These are phyloP conservation scores for Patellaria atrata DNA, from an alignment of 495 filamentous ascomycete genomes.

Conservation along the genomic window DNA sequence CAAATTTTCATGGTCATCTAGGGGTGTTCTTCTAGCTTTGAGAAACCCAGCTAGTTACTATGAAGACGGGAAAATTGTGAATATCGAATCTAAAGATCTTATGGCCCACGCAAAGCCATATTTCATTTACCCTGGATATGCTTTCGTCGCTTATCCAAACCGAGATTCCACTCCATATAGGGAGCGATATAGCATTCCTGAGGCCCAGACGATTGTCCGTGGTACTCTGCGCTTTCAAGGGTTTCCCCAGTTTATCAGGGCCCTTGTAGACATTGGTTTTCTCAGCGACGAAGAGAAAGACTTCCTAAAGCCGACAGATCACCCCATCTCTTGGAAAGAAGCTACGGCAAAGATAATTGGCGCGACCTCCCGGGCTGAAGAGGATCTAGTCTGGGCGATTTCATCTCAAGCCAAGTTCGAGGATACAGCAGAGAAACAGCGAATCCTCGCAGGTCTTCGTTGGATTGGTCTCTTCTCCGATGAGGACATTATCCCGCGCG, in stretches of 20 bases:
- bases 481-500: slow-evolving; percentile 53
- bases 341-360: slow-evolving; percentile 61
- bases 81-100: slow-evolving; percentile 38
- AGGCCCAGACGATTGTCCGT: slow-evolving; percentile 56
- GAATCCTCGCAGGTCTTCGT: slow-evolving; percentile 59
- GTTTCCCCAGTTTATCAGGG: slow-evolving; percentile 76
- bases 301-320: slow-evolving; percentile 39
- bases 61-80: slow-evolving; percentile 58
- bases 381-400: slow-evolving; percentile 59
- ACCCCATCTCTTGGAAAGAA: slow-evolving; percentile 56
- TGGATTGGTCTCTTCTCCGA: slow-evolving; percentile 86
- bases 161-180: slow-evolving; percentile 75
- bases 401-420: slow-evolving; percentile 59
- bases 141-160: slow-evolving; percentile 90
- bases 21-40: slow-evolving; percentile 77
- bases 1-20: slow-evolving; percentile 65
- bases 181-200: slow-evolving; percentile 82
- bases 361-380: slow-evolving; percentile 42
- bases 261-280: slow-evolving; percentile 77
- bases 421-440: slow-evolving; percentile 54
- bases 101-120: slow-evolving; percentile 87
- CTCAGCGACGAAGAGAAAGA: slow-evolving; percentile 49
- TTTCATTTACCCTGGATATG: slow-evolving; percentile 73
- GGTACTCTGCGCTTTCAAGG: slow-evolving; percentile 76
- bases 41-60: slow-evolving; percentile 76